Evolutionary conservation across 2,329 filamentous ascomycete genomes (phyloP), one percentile per base, ranked within the genome.

Genomic region (Sclerotinia trifoliorum): DNA sequence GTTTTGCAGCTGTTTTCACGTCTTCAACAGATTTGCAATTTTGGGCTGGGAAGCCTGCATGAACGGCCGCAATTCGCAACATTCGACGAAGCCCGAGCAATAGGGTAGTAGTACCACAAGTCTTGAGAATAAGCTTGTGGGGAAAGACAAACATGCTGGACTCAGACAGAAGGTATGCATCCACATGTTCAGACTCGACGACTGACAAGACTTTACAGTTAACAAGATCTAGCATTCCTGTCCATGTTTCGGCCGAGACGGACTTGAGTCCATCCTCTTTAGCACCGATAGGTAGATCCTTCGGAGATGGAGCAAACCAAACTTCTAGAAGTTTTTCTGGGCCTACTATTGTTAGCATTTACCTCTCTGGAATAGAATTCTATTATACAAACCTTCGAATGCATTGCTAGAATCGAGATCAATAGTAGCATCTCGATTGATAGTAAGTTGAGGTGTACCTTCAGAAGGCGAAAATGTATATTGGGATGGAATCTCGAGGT

Each of bases 121-220:
- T 99, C 87, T 99, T 99, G 74, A 99, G 84, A 70, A 99, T 97
- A 72, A 99, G 86, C 85, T 99, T 99, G 86, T 99, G 95, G n/a
- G 94, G 93, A 80, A 97, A 99, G 75, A 99, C 93, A 79, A 99
- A 99, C 94, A 99, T 97, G 90, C 95, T 98, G 52, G 95, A 98
- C 82, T 99, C 95, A 71, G 95, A 99, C 67, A 99, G 85, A 8
- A 99, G 88, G 78, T 99, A 99, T 73, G 95, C 94, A 78, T 99
- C 95, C 75, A 98, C 91, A 78, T 94, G 90, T 72, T 97, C 93
- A 32, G 94, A 97, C 78, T 94, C 90, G 72, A 99, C 87, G 71
- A 97, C 90, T 5, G 95, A 99, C 67, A 99, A 85, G 67, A 99
- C 93, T 83, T 99, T 95, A 88, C 95, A 99, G 79, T 97, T 96